Conservation (phyloP, 108 stramenopile genomes). For the Seminavis robusta region DNA sequence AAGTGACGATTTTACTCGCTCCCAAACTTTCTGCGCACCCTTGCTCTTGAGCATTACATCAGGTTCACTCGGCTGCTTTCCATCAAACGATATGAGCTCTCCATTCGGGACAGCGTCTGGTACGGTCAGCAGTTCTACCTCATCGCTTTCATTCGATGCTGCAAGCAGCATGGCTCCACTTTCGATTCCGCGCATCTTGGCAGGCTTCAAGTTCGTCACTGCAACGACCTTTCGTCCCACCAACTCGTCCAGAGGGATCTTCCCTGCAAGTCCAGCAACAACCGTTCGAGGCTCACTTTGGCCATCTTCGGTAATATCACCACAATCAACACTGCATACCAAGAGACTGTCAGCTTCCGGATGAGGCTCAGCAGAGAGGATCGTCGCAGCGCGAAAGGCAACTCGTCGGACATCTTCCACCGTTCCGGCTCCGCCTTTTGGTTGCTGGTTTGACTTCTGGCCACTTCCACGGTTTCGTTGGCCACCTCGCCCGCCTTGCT, state of each 20-base stretch:
- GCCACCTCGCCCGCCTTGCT: conserved; percentile 10
- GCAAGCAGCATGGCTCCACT: conserved; percentile 81
- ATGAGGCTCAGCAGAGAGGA: conserved; percentile 71
- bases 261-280: conserved; percentile 77
- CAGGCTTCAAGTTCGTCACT: conserved; percentile 81
- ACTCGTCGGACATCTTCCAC: conserved; percentile 67
- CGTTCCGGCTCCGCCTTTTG: conserved; percentile 1
- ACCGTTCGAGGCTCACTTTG: conserved; percentile 62
- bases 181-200: conserved; percentile 86
- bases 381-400: conserved; percentile 70
- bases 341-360: conserved; percentile 84
- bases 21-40: conserved; percentile 83
- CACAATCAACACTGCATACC: conserved; percentile 79
- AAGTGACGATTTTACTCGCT: conserved; percentile 60
- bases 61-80: conserved; percentile 58
- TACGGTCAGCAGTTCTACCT: conserved; percentile 65
- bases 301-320: conserved; percentile 41
- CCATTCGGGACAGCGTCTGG: conserved; percentile 75
- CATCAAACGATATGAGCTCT: conserved; percentile 69
- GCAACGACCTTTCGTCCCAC: conserved; percentile 65
- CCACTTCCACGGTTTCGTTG: conserved; percentile 18
- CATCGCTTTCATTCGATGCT: conserved; percentile 57
- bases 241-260: conserved; percentile 59
- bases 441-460: conserved; percentile 8
- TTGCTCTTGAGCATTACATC: conserved; percentile 86